A percentile compares a stretch with the other conserved stretches of the same genome.
phyloP scores from a whole-genome alignment of 2,329 filamentous ascomycete species.

The Fusarium palustre region DNA sequence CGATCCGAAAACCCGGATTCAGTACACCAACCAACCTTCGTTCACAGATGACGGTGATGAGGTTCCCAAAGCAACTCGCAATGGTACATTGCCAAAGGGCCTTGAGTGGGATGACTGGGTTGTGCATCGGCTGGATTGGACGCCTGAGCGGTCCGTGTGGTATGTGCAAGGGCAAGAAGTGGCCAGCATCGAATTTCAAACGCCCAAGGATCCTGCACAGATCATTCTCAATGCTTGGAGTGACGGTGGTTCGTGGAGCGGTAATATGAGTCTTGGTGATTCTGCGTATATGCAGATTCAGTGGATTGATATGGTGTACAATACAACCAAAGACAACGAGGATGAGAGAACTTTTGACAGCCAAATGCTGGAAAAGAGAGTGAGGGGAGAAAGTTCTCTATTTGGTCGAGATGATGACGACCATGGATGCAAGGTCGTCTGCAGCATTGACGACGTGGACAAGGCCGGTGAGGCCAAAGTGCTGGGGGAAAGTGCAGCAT shows the following conservation, averaged over 20 bases:
- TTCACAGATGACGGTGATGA: slow-evolving; percentile 59
- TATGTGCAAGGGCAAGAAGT: slow-evolving; percentile 64
- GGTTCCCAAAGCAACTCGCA: slow-evolving; percentile 60
- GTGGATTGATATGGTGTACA: slow-evolving; percentile 72
- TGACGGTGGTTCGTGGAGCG: slow-evolving; percentile 69
- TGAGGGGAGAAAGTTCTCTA: slow-evolving; percentile 50
- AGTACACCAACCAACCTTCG: slow-evolving; percentile 72
- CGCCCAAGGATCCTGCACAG: slow-evolving; percentile 63
- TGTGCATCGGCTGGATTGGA: slow-evolving; percentile 71
- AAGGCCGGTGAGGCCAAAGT: slow-evolving; percentile 42
- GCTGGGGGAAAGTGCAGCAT: slow-evolving; percentile 45
- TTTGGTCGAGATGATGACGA: slow-evolving; percentile 47
- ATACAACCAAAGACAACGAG: slow-evolving; percentile 48
- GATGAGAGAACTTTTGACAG: slow-evolving; percentile 23
- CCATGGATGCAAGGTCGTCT: slow-evolving; percentile 46
- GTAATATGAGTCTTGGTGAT: slow-evolving; percentile 64
- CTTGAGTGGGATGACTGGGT: slow-evolving; percentile 66
- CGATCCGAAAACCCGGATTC: slow-evolving; percentile 58
- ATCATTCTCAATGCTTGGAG: slow-evolving; percentile 72
- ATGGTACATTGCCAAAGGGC: slow-evolving; percentile 59
- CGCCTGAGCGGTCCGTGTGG: slow-evolving; percentile 64
- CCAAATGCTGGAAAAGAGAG: not conserved
- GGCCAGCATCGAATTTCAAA: slow-evolving; percentile 66
- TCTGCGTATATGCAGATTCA: slow-evolving; percentile 69
- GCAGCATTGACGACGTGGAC: slow-evolving; percentile 52